These are phyloP conservation scores for Baorangia bicolor DNA, from an alignment of 768 basidiomycete species.

Conservation along the genomic window DNA sequence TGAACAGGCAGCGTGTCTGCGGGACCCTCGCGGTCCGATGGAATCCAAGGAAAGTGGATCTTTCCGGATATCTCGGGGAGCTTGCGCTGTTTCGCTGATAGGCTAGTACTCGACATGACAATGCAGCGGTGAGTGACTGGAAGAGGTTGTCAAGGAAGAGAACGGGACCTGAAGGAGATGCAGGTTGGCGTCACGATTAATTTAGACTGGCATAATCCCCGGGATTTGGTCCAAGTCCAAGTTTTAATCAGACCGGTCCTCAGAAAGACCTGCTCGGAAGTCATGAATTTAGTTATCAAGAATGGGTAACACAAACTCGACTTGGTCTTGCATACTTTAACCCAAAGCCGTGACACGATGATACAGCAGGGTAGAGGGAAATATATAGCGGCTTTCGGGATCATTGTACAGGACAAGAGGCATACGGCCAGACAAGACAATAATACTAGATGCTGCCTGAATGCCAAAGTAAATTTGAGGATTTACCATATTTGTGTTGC, in stretches of 20 bases:
- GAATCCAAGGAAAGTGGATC: neutral
- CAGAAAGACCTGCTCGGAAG: constrained; percentile 1
- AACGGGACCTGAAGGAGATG: neutral
- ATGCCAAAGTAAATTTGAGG: neutral
- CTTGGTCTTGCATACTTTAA: constrained; percentile 3
- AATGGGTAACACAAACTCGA: neutral
- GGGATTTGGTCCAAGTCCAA: neutral
- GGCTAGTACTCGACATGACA: constrained; percentile 15
- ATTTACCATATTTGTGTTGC: constrained; percentile 74
- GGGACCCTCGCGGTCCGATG: neutral
- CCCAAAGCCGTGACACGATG: constrained; percentile 1
- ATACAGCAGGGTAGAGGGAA: constrained; percentile 7
- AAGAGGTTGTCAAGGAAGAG: neutral
- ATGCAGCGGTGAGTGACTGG: neutral
- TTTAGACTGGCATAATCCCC: neutral
- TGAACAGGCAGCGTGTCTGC: neutral
- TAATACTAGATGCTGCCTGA: constrained; percentile 14
- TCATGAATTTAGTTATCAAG: neutral
- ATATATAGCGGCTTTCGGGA: constrained; percentile 19
- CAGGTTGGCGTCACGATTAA: neutral
- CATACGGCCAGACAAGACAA: constrained; percentile 23
- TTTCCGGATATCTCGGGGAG: neutral
- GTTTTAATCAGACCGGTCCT: constrained; percentile 17
- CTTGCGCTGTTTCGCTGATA: constrained; percentile 8
- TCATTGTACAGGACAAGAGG: constrained; percentile 22